Evolutionary conservation across 2,329 filamentous ascomycete genomes (phyloP).

Genomic region (Cyanodermella asteris): DNA sequence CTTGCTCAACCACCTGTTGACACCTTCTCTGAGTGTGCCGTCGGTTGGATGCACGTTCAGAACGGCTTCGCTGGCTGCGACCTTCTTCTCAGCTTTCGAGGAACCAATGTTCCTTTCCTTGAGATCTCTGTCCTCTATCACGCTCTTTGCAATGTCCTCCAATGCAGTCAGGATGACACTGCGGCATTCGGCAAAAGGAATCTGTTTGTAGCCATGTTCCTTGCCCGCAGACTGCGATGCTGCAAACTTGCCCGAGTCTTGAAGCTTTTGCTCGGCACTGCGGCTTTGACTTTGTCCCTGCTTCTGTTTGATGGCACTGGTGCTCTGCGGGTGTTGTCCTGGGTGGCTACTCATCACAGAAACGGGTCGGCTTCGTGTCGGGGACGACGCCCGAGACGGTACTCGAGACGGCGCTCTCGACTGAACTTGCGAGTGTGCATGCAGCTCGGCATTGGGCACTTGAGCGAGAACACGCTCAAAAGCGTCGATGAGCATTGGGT

Average conservation of each 20-base stretch:
- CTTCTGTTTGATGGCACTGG: too few relatives aligned
- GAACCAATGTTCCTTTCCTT: conserved; percentile 12
- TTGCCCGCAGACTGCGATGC: too few relatives aligned
- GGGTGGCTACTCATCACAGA: too few relatives aligned
- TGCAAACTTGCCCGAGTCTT: too few relatives aligned
- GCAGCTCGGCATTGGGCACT: conserved; percentile 19
- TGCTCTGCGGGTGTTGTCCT: too few relatives aligned
- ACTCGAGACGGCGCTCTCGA: conserved; percentile 19
- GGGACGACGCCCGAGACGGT: conserved; percentile 1
- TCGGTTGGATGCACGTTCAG: conserved; percentile 16
- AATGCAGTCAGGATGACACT: conserved; percentile 32
- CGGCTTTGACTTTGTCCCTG: conserved; percentile 7
- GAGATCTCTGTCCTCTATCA: conserved; percentile 22
- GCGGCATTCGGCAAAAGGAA: conserved; percentile 29
- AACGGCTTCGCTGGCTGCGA: conserved; percentile 15
- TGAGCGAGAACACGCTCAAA: conserved; percentile 31
- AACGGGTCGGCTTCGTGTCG: background rate
- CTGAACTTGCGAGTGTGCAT: conserved; percentile 19
- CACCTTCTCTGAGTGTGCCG: conserved; percentile 32
- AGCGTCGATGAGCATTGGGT: conserved; percentile 34
- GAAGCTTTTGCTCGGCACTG: conserved; percentile 5
- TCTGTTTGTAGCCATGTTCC: conserved; percentile 14
- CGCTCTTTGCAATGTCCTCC: conserved; percentile 32
- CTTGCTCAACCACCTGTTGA: conserved; percentile 31
- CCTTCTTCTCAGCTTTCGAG: conserved; percentile 9